Base-by-base conservation (phyloP, 306 rosid genomes). In the Arachis stenosperma region DNA sequence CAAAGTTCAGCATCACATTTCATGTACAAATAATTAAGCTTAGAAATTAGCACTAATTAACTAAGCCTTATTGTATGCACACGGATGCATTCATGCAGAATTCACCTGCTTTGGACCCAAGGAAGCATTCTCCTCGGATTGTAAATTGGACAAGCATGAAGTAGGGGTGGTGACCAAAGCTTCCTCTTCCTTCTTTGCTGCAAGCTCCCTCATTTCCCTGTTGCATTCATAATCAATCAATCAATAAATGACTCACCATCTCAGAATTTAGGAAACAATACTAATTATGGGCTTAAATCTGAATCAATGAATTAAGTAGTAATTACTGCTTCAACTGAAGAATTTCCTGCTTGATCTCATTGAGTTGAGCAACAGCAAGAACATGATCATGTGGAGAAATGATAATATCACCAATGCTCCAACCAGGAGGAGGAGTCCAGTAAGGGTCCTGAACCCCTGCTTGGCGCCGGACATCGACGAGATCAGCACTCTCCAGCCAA, bases 401-500 rank as follows among this genome's bases (percentile, higher is more conserved):
- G 57, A 88, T 89, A 83, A 61, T 79, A 67, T 94, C 97, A 37
- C 99, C 97, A 12, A 80, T 87, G 75, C 71, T 83, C 99, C 99
- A 94, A 11, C 95, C 97, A 7, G 83, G 84, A 10, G 88, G 93
- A 4, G 99, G 99, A 41, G 83, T 89, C 99, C 99, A 94, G 48
- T 87, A 89, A 53, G 95, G 83, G 74, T 94, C 99, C 62, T 85
- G 86, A 22, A 94, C 83, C 82, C 97, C 99, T 7, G 88, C 94
- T 53, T 91, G 82, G 79, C 43, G 81, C 69, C 99, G 83, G 9
- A 91, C 69, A 42, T 86, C 79, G 11, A 69, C 75, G 59, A 94
- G 76, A 70, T 94, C 93, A 74, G 97, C 97, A 71, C 85, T 84
- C 79, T 94, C 99, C 53, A 94, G 65, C 97, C 99, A 94, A 70